Evolutionary conservation across 2,329 filamentous ascomycete genomes (phyloP), one percentile per base, ranked within the genome.

Genomic region (Colletotrichum tamarilloi): DNA sequence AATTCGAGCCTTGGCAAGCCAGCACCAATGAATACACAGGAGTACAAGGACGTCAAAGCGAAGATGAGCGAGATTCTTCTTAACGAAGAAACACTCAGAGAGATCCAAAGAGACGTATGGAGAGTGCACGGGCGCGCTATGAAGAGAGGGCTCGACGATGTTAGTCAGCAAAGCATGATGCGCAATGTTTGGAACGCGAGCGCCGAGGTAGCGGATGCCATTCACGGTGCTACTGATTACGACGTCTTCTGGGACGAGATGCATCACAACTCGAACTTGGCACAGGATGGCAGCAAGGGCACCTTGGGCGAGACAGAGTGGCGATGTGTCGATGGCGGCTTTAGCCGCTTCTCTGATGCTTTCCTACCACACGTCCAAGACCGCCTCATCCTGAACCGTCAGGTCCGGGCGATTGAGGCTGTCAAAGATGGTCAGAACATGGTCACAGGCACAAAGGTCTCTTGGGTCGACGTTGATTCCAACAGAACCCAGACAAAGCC

Each of bases 331-430:
- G 82, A 79, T 72, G 14, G 75, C 59, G 79, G 81, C 6, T 76
- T 84, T n/a, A 88, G 87, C 70, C 87, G 87, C 0, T 86, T 94
- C 0, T 91, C 92, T 0, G 80, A 84, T 0, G 89, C 92, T 1
- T 93, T 93, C 81, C 84, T 86, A 14, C 92, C 92, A 0, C 85
- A 89, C 26, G 87, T 93, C 2, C 82, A 87, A 63, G 86, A 89
- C 52, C 85, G 87, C 42, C 88, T 90, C 1, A 88, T 86, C 1
- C 87, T 92, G 73, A 85, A 87, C 68, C 87, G 87, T 53, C 88
- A 87, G 59, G 84, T 94, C 35, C 85, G 89, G 72, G 87, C 87
- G 1, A 82, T 92, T 32, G 84, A 92, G 7, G 86, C 85, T 0
- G 26, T 53, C n/a, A 26, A 60, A 35, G 6, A n/a, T 35, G 11